These are phyloP conservation scores for Cardiospermum halicacabum DNA, from an alignment of 345 rosid genomes.

Conservation along the genomic window DNA sequence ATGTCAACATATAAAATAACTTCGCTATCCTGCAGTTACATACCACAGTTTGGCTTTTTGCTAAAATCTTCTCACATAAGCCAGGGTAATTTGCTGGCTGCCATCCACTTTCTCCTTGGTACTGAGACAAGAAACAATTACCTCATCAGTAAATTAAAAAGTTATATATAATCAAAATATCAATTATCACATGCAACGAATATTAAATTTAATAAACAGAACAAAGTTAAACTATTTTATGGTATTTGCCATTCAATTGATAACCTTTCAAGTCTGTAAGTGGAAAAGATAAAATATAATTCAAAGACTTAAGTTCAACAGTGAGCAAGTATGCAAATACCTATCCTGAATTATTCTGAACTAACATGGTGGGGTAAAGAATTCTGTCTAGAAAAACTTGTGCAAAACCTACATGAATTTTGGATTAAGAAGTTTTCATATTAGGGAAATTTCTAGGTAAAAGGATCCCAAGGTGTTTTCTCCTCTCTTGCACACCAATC, in stretches of 20 bases:
- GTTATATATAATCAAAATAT: neutral
- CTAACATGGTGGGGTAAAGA: neutral
- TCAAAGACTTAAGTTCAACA: neutral
- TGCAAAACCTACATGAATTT: neutral
- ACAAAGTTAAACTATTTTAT: neutral
- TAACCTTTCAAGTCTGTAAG: neutral
- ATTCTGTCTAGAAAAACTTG: neutral
- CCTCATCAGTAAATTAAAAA: neutral
- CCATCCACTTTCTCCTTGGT: conserved; percentile 95
- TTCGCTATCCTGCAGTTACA: conserved; percentile 25
- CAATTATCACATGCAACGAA: neutral
- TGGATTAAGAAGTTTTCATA: neutral
- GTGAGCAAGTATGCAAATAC: conserved; percentile 1
- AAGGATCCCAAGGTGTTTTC: neutral
- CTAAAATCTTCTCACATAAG: conserved; percentile 79
- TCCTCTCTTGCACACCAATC: neutral
- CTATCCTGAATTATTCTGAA: neutral
- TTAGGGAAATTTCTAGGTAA: neutral
- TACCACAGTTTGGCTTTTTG: conserved; percentile 98
- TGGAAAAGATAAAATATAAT: neutral
- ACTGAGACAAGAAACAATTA: conserved; percentile 39
- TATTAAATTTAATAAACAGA: neutral
- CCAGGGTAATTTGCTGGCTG: conserved; percentile 77
- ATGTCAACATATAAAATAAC: neutral
- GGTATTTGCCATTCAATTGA: neutral